phyloP scores from a whole-genome alignment of 2,329 filamentous ascomycete species.

The Talaromyces sp. region DNA sequence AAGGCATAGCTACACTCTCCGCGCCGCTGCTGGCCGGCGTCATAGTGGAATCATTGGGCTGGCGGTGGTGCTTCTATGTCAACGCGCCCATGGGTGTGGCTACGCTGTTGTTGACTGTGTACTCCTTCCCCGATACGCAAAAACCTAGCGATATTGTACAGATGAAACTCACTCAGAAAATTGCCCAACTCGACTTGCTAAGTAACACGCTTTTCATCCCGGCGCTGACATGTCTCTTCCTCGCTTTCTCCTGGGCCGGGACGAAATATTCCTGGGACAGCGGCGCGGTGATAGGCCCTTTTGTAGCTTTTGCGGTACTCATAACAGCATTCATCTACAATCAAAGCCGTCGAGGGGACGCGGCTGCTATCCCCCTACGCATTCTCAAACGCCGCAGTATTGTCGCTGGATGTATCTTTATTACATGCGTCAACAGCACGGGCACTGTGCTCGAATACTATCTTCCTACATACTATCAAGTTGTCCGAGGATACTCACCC shows the following conservation, averaged over 20 bases:
- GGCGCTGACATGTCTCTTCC: constrained; percentile 7
- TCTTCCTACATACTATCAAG: constrained; percentile 15
- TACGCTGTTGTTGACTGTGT: constrained; percentile 1
- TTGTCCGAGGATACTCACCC: constrained; percentile 5
- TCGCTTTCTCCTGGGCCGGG: constrained; percentile 13
- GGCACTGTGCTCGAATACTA: constrained; percentile 14
- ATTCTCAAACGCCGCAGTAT: constrained; percentile 12
- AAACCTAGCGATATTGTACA: not conserved
- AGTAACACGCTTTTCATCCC: constrained; percentile 13
- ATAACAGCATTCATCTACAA: constrained; percentile 12
- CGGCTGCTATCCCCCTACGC: constrained; percentile 7
- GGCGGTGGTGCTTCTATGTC: constrained; percentile 56
- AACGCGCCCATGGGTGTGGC: constrained; percentile 33
- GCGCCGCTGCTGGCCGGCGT: constrained; percentile 44
- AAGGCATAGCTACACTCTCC: constrained; percentile 48
- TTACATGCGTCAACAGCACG: constrained; percentile 7
- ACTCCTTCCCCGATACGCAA: not conserved
- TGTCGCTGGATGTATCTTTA: constrained; percentile 14
- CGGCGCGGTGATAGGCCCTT: not conserved
- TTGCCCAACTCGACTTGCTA: constrained; percentile 5
- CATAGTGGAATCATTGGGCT: constrained; percentile 28
- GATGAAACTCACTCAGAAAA: constrained; percentile 6
- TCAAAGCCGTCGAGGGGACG: constrained; percentile 4
- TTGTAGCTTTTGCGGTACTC: constrained; percentile 5
- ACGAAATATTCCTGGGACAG: constrained; percentile 14